Base-by-base conservation (phyloP, 2,329 filamentous ascomycete species). In the Penicillium sp. region DNA sequence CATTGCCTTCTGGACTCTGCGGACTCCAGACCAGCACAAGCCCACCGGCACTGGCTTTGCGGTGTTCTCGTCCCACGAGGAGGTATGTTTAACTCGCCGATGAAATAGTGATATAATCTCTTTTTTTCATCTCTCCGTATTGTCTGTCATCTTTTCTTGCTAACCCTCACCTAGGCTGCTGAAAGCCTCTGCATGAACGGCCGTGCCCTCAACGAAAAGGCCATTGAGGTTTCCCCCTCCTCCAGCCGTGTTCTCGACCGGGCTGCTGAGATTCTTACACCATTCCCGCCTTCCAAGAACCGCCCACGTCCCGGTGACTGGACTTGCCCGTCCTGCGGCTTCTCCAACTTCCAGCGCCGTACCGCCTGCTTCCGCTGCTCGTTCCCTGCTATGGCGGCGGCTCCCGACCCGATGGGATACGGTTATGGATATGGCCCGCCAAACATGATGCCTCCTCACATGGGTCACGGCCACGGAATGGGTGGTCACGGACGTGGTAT, bases 131-230 rank as follows among this genome's bases (percentile, higher is more conserved):
- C 17, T 30, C 17, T 33, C 47, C 17, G 26, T n/a, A 13, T 22
- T 44, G 1, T 8, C 2, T n/a, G 10, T 24, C 19, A 7, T 33
- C n/a, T 35, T 13, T 9, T 13, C 10, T 24, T 35, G 49, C 56
- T 69, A 42, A 59, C 53, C 7, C 13, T 38, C 13, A 58, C 56
- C 40, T n/a, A 71, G 94, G 95, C 95, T 71, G 95, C 95, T 54
- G 95, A 99, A 79, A 96, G 92, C 79, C 86, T 99, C 62, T 98
- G 95, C 83, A 99, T 99, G 95, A 99, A 99, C 74, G 95, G 95
- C 58, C 92, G 95, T 73, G 95, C 95, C 57, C 85, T 99, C 63
- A 99, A 98, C 75, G 95, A 99, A 79, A 98, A 98, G 83, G 95
- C 95, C 67, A 98, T 99, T 74, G 95, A 99, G 80, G 95, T 99